phyloP scores from a whole-genome alignment of 148 eudicot species.

The Pharnaceum exiguum region DNA sequence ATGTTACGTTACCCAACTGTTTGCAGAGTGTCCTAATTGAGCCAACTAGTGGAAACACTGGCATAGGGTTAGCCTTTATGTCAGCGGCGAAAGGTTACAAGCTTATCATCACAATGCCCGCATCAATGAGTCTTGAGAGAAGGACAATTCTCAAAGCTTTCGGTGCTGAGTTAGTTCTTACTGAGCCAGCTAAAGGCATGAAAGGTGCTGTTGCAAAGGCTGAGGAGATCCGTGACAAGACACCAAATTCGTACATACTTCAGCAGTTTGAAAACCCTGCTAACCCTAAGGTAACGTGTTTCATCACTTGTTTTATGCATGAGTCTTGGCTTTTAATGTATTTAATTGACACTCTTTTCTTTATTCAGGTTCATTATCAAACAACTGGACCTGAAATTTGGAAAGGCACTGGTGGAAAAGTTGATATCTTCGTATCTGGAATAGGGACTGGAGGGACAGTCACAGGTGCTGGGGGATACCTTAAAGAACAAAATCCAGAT shows the following conservation, averaged over 20 bases:
- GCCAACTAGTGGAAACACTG: constrained; percentile 89
- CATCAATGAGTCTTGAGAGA: constrained; percentile 82
- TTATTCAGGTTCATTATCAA: constrained; percentile 65
- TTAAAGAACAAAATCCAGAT: constrained; percentile 65
- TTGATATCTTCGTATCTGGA: constrained; percentile 72
- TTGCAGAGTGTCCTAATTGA: constrained; percentile 73
- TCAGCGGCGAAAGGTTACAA: constrained; percentile 87
- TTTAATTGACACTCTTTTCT: neutral
- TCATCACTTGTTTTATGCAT: neutral
- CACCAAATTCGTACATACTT: constrained; percentile 66
- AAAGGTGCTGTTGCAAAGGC: constrained; percentile 76
- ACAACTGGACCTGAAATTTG: constrained; percentile 90
- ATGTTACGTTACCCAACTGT: neutral
- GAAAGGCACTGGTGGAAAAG: constrained; percentile 64
- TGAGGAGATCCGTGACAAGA: constrained; percentile 66
- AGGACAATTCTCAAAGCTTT: constrained; percentile 74
- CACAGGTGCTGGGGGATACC: constrained; percentile 66
- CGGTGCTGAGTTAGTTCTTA: constrained; percentile 74
- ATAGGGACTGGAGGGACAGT: constrained; percentile 87
- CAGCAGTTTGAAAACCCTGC: constrained; percentile 88
- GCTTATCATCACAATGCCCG: constrained; percentile 79
- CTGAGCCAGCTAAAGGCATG: constrained; percentile 76
- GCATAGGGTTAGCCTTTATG: constrained; percentile 81
- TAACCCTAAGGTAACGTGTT: constrained; percentile 59
- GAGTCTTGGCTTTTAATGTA: neutral